A percentile compares a stretch with the other conserved stretches of the same genome.
Evolutionary conservation across 495 filamentous ascomycete species (phyloP).

Genomic region (Trichoderma parareesei): DNA sequence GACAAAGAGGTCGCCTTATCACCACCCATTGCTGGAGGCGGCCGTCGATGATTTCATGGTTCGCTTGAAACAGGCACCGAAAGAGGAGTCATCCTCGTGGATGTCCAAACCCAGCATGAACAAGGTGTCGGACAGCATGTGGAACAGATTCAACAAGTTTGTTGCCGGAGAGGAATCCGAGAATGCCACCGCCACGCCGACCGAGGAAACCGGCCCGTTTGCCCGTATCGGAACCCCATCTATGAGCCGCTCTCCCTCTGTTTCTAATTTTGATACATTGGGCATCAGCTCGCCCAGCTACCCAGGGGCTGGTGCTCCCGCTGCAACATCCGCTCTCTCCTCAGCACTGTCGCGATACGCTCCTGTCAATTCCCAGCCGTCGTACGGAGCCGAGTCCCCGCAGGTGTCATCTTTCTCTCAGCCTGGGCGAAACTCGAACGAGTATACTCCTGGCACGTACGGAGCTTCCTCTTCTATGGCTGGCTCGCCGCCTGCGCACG

Average conservation of each 20-base stretch:
- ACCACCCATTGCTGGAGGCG: slow-evolving; percentile 62
- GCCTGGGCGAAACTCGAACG: slow-evolving; percentile 7
- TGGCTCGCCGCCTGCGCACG: not conserved
- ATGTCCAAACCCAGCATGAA: slow-evolving; percentile 92
- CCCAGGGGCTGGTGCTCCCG: slow-evolving; percentile 24
- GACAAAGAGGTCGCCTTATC: slow-evolving; percentile 76
- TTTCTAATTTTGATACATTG: slow-evolving; percentile 66
- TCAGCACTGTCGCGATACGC: slow-evolving; percentile 7
- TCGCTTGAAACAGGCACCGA: slow-evolving; percentile 74
- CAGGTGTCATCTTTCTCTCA: not conserved
- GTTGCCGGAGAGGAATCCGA: slow-evolving; percentile 83
- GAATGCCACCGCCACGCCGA: slow-evolving; percentile 47
- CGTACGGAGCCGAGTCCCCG: not conserved
- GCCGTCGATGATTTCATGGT: slow-evolving; percentile 77
- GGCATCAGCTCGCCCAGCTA: slow-evolving; percentile 28
- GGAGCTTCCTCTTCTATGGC: slow-evolving; percentile 52
- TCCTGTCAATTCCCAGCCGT: not conserved
- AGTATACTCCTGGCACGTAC: slow-evolving; percentile 19
- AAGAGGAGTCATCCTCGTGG: slow-evolving; percentile 61
- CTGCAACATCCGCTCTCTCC: slow-evolving; percentile 15
- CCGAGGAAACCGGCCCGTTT: slow-evolving; percentile 66
- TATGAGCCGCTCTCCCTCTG: slow-evolving; percentile 72
- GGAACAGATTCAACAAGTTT: slow-evolving; percentile 88
- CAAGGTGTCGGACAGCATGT: slow-evolving; percentile 80
- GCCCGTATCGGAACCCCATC: slow-evolving; percentile 71